Percentiles rank a stretch among this genome's conserved stretches.
Evolutionary conservation across 225 moss, liverwort and hornwort species (phyloP).

Genomic region (Bryum argenteum): DNA sequence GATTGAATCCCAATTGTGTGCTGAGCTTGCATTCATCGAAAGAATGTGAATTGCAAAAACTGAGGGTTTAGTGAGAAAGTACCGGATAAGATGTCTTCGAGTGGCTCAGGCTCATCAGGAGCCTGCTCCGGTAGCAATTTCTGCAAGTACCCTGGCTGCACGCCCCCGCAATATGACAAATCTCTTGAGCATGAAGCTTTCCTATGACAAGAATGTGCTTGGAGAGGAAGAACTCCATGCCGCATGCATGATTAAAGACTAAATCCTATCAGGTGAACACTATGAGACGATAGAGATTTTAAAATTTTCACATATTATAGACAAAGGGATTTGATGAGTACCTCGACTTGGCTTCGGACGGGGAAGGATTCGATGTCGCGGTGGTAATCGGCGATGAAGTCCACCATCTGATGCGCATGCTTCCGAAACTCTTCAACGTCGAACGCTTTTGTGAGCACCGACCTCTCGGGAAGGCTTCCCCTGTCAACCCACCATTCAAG

Average conservation of each 20-base stretch:
- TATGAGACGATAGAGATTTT: too few relatives aligned
- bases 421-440: conserved; percentile 70
- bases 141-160: conserved; percentile 76
- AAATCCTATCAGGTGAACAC: too few relatives aligned
- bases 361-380: conserved; percentile 65
- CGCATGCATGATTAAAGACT: too few relatives aligned
- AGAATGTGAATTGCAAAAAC: too few relatives aligned
- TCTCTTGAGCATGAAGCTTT: neutral
- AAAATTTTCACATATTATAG: too few relatives aligned
- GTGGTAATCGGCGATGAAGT: conserved; percentile 85
- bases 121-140: conserved; percentile 65
- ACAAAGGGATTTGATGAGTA: too few relatives aligned
- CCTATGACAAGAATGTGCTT: neutral
- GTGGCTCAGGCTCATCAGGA: conserved; percentile 70
- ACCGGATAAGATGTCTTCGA: conserved; percentile 66
- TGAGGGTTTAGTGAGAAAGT: neutral
- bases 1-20: too few relatives aligned
- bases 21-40: too few relatives aligned
- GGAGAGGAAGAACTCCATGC: too few relatives aligned
- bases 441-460: conserved; percentile 47
- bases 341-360: conserved; percentile 79
- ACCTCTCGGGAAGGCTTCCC: conserved; percentile 38
- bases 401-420: conserved; percentile 80
- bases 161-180: conserved; percentile 4
- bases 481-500: conserved; percentile 8